These are phyloP conservation scores for Porogramme epimiltina DNA, from an alignment of 1,284 basidiomycete species.

Conservation along the genomic window DNA sequence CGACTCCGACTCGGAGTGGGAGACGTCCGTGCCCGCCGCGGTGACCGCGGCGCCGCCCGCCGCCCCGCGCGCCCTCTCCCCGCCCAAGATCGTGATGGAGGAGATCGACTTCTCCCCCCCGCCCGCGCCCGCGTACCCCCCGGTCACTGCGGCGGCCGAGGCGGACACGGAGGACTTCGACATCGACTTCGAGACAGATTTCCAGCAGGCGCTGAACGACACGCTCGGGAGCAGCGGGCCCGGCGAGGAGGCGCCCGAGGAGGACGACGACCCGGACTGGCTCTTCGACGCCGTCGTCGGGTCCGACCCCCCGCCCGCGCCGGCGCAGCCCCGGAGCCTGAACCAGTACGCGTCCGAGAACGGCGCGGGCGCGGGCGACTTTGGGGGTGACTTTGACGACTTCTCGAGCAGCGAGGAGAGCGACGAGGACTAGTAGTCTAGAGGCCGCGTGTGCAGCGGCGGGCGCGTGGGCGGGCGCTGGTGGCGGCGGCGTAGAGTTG, in stretches of 20 bases:
- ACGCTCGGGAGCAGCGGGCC: conserved; percentile 38
- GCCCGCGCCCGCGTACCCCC: background rate
- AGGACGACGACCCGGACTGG: conserved; percentile 21
- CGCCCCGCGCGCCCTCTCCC: conserved; percentile 4
- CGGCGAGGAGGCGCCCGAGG: conserved; percentile 21
- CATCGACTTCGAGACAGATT: conserved; percentile 28
- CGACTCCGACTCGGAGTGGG: conserved; percentile 55
- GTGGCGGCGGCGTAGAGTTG: no score
- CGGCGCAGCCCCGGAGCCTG: conserved; percentile 51
- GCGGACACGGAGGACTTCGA: conserved; percentile 38
- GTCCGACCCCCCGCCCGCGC: conserved; percentile 44
- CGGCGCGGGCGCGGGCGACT: conserved; percentile 45
- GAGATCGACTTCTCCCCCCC: conserved; percentile 26
- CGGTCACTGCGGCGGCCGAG: conserved; percentile 17
- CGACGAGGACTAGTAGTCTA: conserved; percentile 55
- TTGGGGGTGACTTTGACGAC: no score
- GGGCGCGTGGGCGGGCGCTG: no score
- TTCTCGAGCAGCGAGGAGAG: conserved; percentile 68
- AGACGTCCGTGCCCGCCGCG: conserved; percentile 31
- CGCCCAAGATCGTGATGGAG: conserved; percentile 29
- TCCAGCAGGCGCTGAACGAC: conserved; percentile 50
- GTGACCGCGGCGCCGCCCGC: conserved; percentile 11
- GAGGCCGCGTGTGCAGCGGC: no score
- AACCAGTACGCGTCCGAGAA: conserved; percentile 45
- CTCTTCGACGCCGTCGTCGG: conserved; percentile 27